Base-by-base conservation (phyloP, 129 eudicot genomes). In the Ambrosia trifida region DNA sequence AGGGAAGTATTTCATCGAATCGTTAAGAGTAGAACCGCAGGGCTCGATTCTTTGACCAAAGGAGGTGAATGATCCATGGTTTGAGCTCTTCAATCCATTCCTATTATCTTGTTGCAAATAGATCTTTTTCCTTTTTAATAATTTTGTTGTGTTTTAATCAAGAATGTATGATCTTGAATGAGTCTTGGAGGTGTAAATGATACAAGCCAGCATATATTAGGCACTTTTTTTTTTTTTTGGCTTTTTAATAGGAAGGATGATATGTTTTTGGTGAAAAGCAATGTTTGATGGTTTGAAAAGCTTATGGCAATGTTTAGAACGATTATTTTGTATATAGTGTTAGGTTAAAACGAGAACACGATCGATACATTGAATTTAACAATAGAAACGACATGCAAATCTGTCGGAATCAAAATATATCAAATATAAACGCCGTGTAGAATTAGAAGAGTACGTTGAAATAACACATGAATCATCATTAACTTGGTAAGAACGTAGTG, bases 1-100 rank as follows among this genome's bases (percentile, higher is more conserved):
- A 82, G 96, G 64, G 78, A 79, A n/a, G 83, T 72, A 1, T 79
- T 79, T 56, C 83, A 79, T 57, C 73, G 68, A 57, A 79, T 66
- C 30, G 51, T 79, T 12, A 19, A 72, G 4, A 72, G 83, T 56
- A 44, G 83, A 66, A 66, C 66, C 12, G 83, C 59, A 36, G 83
- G 83, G 52, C 73, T 66, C 43, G 73, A 72, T 72, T 72, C 73
- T 1, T 57, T 66, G 49, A 36, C 69, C 44, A 72, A 72, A 79
- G 56, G 72, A 43, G 54, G 43, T 38, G 58, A 75, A 5, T 73
- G 69, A 72, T 59, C 33, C 61, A 60, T 72, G 58, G 80, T 38
- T 33, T 40, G 45, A 81, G 30, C 16, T 72, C 57, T 45, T 5
- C 12, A 8, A 24, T 68, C 44, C 44, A 40, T 40, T 40, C 44